Base-by-base conservation (phyloP, 2,329 filamentous ascomycete genomes). In the Acrocalymma vagum region DNA sequence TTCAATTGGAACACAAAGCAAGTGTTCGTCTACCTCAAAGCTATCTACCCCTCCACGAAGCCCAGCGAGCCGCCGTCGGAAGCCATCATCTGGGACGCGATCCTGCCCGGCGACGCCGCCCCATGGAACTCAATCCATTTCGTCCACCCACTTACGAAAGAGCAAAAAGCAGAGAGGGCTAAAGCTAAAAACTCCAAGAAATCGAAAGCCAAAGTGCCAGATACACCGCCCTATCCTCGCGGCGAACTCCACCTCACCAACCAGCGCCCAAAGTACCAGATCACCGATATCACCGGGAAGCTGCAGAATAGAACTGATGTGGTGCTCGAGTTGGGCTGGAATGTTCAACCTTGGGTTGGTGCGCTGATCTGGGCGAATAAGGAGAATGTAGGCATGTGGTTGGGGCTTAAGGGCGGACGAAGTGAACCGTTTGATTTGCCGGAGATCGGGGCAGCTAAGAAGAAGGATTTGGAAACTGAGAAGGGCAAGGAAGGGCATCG, bases 1-100 rank as follows among this genome's bases (percentile, higher is more conserved):
- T 97, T 97, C 81, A 95, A 89, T 65, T 99, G 93, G 94, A 99
- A 99, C 79, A 99, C 95, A 14, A 99, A 99, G 73, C 90, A 97
- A 74, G 77, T 99, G 62, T 99, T 97, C 74, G 85, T 96, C 70
- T 99, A 96, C 76, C 85, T 99, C 44, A 93, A 90, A 39, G 93
- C 93, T 38, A 86, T 78, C 40, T 87, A 86, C 66, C 77, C 78
- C 24, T 74, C 77, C 24, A 72, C 72, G 31, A 69, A 71, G 31
- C 42, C 69, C 44, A 51, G 48, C 25, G 62, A 72, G 50, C 73
- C 75, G 9, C 50, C 67, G 33, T 77, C 74, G 23, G 74, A 91
- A 72, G 88, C 89, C 58, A 87, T 96, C 50, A 93, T 99, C 74
- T 97, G 93, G 94, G 93, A 99, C 74, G 81, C 80, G 53, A 97